Evolutionary conservation across 1,284 basidiomycete species (phyloP).

Genomic region (Abortiporus biennis): DNA sequence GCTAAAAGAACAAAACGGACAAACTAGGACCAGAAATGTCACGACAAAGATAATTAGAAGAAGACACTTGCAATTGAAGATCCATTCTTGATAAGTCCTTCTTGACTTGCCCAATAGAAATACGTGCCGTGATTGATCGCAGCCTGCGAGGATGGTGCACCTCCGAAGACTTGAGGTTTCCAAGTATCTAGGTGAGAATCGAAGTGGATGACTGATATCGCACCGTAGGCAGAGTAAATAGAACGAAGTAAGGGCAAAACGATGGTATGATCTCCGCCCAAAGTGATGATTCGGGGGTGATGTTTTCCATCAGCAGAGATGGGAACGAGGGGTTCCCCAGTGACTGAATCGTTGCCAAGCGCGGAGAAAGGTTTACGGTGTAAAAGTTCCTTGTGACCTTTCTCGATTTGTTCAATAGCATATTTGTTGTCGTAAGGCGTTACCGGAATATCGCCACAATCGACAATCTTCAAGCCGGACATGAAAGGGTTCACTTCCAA

Average conservation of each 20-base stretch:
- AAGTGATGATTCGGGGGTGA: conserved; percentile 65
- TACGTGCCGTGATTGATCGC: conserved; percentile 74
- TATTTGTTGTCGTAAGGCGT: conserved; percentile 65
- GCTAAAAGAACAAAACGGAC: conserved; percentile 47
- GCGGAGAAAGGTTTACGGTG: conserved; percentile 53
- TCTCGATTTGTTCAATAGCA: conserved; percentile 71
- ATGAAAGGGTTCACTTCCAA: conserved; percentile 64
- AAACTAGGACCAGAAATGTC: conserved; percentile 63
- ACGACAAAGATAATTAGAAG: conserved; percentile 20
- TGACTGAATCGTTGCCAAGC: conserved; percentile 52
- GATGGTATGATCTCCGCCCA: conserved; percentile 78
- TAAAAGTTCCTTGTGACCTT: conserved; percentile 57
- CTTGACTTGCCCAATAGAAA: conserved; percentile 73
- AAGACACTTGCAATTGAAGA: conserved; percentile 76
- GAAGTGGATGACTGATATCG: conserved; percentile 75
- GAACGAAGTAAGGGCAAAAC: conserved; percentile 61
- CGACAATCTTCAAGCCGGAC: conserved; percentile 57
- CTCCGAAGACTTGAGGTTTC: conserved; percentile 69
- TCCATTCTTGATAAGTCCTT: conserved; percentile 70
- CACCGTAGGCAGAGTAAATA: conserved; percentile 61
- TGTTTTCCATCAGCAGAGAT: conserved; percentile 55
- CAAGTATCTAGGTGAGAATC: conserved; percentile 72
- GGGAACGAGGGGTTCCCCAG: conserved; percentile 47
- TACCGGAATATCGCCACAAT: conserved; percentile 60
- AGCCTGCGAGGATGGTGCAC: conserved; percentile 59